Conservation (phyloP, 2,329 filamentous ascomycete species). For the Orbilia brochopaga region DNA sequence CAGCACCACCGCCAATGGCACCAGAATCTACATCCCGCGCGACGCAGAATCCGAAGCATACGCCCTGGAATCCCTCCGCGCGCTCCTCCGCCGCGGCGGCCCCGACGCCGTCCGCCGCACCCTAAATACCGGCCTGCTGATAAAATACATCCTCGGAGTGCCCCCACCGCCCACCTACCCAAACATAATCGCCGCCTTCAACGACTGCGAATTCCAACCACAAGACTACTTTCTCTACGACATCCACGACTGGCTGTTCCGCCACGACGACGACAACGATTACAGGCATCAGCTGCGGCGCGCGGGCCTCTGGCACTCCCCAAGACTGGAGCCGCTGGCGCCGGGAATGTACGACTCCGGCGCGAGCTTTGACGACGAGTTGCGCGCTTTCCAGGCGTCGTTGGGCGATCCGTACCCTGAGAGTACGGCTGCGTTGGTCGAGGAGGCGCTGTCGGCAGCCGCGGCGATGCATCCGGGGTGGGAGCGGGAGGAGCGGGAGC, state of each 20-base stretch:
- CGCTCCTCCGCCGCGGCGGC: slow-evolving; percentile 14
- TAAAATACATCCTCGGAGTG: slow-evolving; percentile 21
- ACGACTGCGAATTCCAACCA: slow-evolving; percentile 30
- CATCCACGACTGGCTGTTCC: slow-evolving; percentile 37
- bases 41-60: slow-evolving; percentile 47
- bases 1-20: neutral
- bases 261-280: slow-evolving; percentile 25
- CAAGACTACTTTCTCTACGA: slow-evolving; percentile 44
- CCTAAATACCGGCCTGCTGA: slow-evolving; percentile 27
- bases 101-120: slow-evolving; percentile 13
- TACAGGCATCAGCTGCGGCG: slow-evolving; percentile 19
- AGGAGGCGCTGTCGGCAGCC: neutral
- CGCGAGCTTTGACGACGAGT: neutral
- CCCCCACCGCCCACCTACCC: slow-evolving; percentile 19
- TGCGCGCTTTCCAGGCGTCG: neutral
- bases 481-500: neutral
- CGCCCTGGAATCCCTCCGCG: slow-evolving; percentile 39
- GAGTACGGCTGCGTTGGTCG: neutral
- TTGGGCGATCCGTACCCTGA: neutral
- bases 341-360: neutral
- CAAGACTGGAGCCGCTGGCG: slow-evolving; percentile 11
- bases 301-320: slow-evolving; percentile 25
- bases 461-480: neutral
- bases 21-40: neutral
- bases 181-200: slow-evolving; percentile 45